Evolutionary conservation across 139 green algal genomes (phyloP).

Genomic region (Micractinium sp.): DNA sequence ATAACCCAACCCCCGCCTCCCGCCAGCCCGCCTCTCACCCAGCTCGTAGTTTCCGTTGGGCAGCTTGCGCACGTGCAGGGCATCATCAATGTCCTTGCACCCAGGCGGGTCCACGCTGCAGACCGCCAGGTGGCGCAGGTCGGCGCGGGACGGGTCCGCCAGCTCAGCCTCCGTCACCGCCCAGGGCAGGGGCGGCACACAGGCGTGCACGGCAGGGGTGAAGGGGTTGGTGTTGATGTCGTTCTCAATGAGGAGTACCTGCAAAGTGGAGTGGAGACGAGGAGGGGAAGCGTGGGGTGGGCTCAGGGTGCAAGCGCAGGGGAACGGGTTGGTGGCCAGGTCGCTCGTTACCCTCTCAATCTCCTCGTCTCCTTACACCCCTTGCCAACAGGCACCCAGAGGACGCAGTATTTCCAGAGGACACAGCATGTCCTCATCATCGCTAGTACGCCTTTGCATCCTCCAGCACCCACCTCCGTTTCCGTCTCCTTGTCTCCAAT

Average conservation of each 20-base stretch:
- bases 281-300: neutral
- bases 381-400: no score
- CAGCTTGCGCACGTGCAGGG: slow-evolving; percentile 77
- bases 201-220: slow-evolving; percentile 90
- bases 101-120: slow-evolving; percentile 88
- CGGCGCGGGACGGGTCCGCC: slow-evolving; percentile 50
- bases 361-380: no score
- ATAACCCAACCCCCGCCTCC: no score
- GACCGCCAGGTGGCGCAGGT: slow-evolving; percentile 75
- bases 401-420: no score
- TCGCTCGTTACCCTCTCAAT: no score
- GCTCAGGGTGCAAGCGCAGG: no score
- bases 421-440: no score
- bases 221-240: slow-evolving; percentile 91
- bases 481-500: slow-evolving; percentile 87
- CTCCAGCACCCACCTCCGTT: slow-evolving; percentile 64
- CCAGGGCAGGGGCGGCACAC: slow-evolving; percentile 95
- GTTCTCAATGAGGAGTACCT: slow-evolving; percentile 89
- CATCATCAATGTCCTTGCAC: slow-evolving; percentile 95
- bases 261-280: slow-evolving; percentile 5
- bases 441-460: neutral
- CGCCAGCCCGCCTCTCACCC: slow-evolving; percentile 2
- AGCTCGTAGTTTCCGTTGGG: slow-evolving; percentile 58
- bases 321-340: no score
- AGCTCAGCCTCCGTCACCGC: slow-evolving; percentile 62